These are phyloP conservation scores for Lunularia cruciata DNA, from an alignment of 225 moss, liverwort and hornwort genomes.

Conservation along the genomic window DNA sequence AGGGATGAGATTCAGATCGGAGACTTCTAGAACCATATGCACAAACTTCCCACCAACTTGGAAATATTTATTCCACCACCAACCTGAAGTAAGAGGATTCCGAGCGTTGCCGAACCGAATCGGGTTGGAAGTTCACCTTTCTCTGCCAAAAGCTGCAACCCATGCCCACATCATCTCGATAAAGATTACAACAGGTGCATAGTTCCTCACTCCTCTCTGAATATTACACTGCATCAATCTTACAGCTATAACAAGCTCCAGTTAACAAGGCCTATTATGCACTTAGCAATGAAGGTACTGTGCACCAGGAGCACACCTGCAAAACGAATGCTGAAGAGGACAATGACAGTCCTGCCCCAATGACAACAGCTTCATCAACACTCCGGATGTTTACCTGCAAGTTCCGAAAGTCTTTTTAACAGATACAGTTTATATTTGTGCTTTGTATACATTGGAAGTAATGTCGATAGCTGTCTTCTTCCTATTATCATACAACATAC, in stretches of 20 bases:
- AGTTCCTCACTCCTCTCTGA: too few relatives aligned
- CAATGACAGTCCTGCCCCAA: conserved; percentile 96
- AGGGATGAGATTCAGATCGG: too few relatives aligned
- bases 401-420: background rate
- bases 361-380: conserved; percentile 96
- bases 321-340: conserved; percentile 98
- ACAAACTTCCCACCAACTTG: background rate
- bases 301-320: conserved; percentile 55
- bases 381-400: conserved; percentile 84
- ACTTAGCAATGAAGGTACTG: background rate
- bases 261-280: too few relatives aligned
- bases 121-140: conserved; percentile 98
- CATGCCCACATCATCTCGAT: background rate
- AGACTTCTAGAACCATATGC: background rate
- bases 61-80: background rate
- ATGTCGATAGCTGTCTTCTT: too few relatives aligned
- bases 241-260: background rate
- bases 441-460: too few relatives aligned
- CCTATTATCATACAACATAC: too few relatives aligned
- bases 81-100: conserved; percentile 96
- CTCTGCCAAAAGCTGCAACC: conserved; percentile 84
- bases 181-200: too few relatives aligned
- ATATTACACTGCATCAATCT: too few relatives aligned
- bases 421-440: too few relatives aligned
- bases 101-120: conserved; percentile 96